Conservation (phyloP, 345 rosid genomes). For the Hirschfeldia incana region DNA sequence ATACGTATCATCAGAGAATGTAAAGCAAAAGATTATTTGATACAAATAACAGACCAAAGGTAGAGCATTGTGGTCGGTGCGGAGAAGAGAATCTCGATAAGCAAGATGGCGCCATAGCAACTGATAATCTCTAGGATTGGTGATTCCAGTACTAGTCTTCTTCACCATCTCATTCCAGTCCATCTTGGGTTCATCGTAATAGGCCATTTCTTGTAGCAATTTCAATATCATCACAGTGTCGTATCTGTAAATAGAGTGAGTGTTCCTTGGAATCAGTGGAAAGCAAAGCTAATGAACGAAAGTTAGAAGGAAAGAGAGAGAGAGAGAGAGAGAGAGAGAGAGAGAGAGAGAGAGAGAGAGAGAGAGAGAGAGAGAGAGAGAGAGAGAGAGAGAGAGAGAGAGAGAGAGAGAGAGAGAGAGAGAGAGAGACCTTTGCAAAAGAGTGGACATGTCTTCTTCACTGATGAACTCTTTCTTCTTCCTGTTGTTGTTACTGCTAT, state of each 20-base stretch:
- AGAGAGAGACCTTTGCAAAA: conserved; percentile 63
- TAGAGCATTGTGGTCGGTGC: conserved; percentile 52
- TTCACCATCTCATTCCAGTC: conserved; percentile 69
- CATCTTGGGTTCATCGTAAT: conserved; percentile 45
- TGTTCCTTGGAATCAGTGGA: not conserved
- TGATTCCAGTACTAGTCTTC: conserved; percentile 66
- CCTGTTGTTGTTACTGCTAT: conserved; percentile 19
- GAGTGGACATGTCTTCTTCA: conserved; percentile 66
- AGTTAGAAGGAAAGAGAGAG: not conserved
- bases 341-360: conserved; percentile 37
- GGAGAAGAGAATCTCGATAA: conserved; percentile 53
- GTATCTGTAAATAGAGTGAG: conserved; percentile 43
- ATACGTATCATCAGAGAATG: not conserved
- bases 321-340: conserved; percentile 21
- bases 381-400: conserved; percentile 19
- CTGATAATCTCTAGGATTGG: conserved; percentile 72
- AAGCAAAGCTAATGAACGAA: not conserved
- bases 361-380: conserved; percentile 23
- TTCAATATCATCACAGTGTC: conserved; percentile 53
- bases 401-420: conserved; percentile 21
- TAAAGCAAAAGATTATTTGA: too few relatives aligned
- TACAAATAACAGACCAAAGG: conserved; percentile 51
- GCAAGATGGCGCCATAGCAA: conserved; percentile 97
- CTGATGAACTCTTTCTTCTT: conserved; percentile 54
- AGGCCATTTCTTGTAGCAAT: conserved; percentile 65